Evolutionary conservation across 1,284 basidiomycete species (phyloP).

Genomic region (Hymenochaete sp.): DNA sequence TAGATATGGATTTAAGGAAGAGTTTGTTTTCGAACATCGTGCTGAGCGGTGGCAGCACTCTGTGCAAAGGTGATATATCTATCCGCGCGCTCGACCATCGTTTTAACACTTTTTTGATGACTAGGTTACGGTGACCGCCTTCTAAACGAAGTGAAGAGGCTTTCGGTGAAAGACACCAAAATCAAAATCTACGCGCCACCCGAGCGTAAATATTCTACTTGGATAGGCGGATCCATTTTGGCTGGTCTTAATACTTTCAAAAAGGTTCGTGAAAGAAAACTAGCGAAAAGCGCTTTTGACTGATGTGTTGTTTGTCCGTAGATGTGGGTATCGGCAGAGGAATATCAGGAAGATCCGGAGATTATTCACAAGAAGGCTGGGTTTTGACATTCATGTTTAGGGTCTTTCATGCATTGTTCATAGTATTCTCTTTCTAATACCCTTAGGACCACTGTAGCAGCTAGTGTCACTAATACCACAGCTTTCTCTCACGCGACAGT

Average conservation of each 20-base stretch:
- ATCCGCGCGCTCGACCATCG: background rate
- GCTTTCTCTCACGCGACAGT: constrained; percentile 5
- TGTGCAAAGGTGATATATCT: constrained; percentile 70
- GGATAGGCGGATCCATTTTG: constrained; percentile 97
- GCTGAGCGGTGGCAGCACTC: constrained; percentile 91
- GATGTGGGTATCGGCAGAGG: constrained; percentile 99
- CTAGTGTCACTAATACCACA: constrained; percentile 16
- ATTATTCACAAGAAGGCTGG: constrained; percentile 91
- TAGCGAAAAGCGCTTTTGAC: constrained; percentile 1
- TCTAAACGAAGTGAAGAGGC: constrained; percentile 91
- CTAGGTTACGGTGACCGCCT: constrained; percentile 93
- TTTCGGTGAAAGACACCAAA: constrained; percentile 95
- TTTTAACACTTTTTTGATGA: constrained; percentile 8
- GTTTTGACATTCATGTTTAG: constrained; percentile 37
- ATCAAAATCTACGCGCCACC: constrained; percentile 99
- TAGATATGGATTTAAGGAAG: constrained; percentile 88
- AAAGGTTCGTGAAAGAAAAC: constrained; percentile 50
- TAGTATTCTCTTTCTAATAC: constrained; percentile 15
- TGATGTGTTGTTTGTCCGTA: constrained; percentile 26
- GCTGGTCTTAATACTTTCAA: constrained; percentile 96
- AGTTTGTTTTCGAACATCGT: constrained; percentile 95
- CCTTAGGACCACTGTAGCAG: constrained; percentile 13
- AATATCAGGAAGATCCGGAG: constrained; percentile 98
- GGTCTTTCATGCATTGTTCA: background rate
- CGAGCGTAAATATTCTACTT: constrained; percentile 99